phyloP scores from a whole-genome alignment of 1,284 basidiomycete genomes.

The Trichosporon coremiiforme region DNA sequence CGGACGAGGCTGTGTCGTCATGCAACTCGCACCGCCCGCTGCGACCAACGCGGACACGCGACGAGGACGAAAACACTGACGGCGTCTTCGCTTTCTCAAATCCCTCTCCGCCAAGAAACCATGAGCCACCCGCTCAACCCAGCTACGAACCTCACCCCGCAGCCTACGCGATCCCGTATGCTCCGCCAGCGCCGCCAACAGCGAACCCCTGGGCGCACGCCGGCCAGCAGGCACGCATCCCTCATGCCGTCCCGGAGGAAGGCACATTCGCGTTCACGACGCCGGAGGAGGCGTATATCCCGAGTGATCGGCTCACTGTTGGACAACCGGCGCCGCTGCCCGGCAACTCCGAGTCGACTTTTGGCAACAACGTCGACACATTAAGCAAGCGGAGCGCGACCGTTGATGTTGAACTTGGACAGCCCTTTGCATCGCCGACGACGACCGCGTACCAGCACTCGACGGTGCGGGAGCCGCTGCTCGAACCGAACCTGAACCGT shows the following conservation, averaged over 20 bases:
- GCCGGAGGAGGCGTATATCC: neutral
- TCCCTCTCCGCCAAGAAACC: neutral
- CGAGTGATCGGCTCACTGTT: neutral
- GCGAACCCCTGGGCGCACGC: constrained; percentile 21
- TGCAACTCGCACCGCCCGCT: neutral
- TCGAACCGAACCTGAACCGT: neutral
- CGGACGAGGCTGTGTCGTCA: neutral
- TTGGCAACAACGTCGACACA: neutral
- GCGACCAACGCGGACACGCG: neutral
- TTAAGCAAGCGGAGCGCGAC: neutral
- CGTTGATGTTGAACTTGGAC: neutral
- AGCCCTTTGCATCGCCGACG: neutral
- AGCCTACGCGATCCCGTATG: neutral
- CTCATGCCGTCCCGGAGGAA: neutral
- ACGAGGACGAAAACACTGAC: constrained; percentile 36
- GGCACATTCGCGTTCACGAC: neutral
- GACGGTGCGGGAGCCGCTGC: neutral
- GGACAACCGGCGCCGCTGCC: neutral
- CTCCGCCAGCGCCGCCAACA: constrained; percentile 30
- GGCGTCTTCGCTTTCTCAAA: constrained; percentile 52
- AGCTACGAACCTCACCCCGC: neutral
- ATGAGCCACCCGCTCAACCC: neutral
- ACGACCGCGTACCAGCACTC: neutral
- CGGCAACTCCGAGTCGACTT: neutral
- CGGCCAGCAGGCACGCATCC: neutral